Base-by-base conservation (phyloP, 2,329 filamentous ascomycete genomes). In the Talaromyces sp. region DNA sequence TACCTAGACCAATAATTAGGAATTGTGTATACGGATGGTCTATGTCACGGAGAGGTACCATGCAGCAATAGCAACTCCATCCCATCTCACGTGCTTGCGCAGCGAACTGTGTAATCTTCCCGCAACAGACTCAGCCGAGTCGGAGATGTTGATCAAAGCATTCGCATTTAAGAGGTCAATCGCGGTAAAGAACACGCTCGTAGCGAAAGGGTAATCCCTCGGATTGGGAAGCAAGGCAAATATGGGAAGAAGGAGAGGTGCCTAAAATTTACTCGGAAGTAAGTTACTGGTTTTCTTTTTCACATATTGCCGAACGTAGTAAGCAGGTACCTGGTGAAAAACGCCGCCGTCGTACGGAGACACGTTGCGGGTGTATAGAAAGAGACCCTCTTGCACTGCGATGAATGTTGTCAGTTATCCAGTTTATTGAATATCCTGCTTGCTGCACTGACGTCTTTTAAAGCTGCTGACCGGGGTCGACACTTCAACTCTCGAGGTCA, bases 401-500 rank as follows among this genome's bases (percentile, higher is more conserved):
- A 17, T 21, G 15, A 7, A 17, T 45, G 37, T 53, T 19, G 36
- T 53, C 31, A 36, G 57, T 5, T 5, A 17, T 28, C 56, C 33
- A 53, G 11, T 19, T 5, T 28, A 3, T 11, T 9, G 22, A 28
- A 19, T 17, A 21, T 33, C 3, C 7, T 45, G 11, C 13, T 56
- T 45, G 53, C 25, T 15, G 28, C 41, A 75, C 88, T 74, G 81
- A 96, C 92, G 80, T 84, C 94, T 85, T 80, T 97, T 97, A 83
- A 97, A 99, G 82, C 93, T 96, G 66, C 91, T 97, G 48, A 97
- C 89, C 39, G 94, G 93, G 21, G 94, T 99, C 45, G 94, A 97
- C 68, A 99, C 88, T 80, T 99, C 94, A 67, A 97, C 94, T 70
- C 94, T 88, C 63, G 88, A 89, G 19, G 91, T 94, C 62, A 99